These are phyloP conservation scores for Aureobasidium sp. DNA, from an alignment of 2,329 filamentous ascomycete genomes.

Conservation along the genomic window DNA sequence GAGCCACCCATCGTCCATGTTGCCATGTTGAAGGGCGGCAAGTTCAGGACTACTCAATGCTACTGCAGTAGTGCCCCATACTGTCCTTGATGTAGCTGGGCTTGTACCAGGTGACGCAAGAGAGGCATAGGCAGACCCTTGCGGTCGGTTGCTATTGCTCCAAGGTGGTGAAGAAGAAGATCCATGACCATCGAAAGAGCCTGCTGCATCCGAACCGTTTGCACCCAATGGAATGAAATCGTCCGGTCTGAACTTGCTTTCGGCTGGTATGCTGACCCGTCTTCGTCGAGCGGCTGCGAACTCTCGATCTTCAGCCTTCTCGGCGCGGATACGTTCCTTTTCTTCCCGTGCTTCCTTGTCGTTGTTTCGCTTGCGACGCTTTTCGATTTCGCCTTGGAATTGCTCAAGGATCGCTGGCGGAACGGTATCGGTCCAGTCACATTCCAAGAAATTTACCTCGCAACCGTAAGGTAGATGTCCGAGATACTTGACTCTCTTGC, in stretches of 20 bases:
- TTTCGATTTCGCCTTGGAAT: slow-evolving; percentile 71
- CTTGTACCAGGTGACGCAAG: slow-evolving; percentile 76
- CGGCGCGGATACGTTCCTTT: slow-evolving; percentile 73
- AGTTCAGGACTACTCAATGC: slow-evolving; percentile 51
- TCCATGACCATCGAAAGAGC: slow-evolving; percentile 28
- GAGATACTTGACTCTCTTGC: slow-evolving; percentile 80
- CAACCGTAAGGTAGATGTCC: slow-evolving; percentile 84
- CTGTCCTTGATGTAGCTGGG: slow-evolving; percentile 67
- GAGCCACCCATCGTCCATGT: slow-evolving; percentile 75
- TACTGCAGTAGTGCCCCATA: slow-evolving; percentile 83
- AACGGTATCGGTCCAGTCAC: slow-evolving; percentile 90
- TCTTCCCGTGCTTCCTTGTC: slow-evolving; percentile 85
- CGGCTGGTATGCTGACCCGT: slow-evolving; percentile 46
- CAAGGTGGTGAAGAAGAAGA: slow-evolving; percentile 44
- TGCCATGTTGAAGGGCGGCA: slow-evolving; percentile 35
- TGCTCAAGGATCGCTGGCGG: slow-evolving; percentile 64
- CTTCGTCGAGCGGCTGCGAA: slow-evolving; percentile 62
- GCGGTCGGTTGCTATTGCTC: slow-evolving; percentile 50
- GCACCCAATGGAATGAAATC: slow-evolving; percentile 38
- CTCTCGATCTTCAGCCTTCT: slow-evolving; percentile 66
- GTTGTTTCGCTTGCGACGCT: slow-evolving; percentile 65
- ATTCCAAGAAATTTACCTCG: slow-evolving; percentile 84
- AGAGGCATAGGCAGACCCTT: slow-evolving; percentile 56
- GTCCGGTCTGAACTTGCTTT: slow-evolving; percentile 42
- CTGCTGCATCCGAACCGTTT: slow-evolving; percentile 22